A percentile compares a stretch with the other conserved stretches of the same genome.
phyloP scores from a whole-genome alignment of 495 filamentous ascomycete species.

The Opeltia flavorubescens region DNA sequence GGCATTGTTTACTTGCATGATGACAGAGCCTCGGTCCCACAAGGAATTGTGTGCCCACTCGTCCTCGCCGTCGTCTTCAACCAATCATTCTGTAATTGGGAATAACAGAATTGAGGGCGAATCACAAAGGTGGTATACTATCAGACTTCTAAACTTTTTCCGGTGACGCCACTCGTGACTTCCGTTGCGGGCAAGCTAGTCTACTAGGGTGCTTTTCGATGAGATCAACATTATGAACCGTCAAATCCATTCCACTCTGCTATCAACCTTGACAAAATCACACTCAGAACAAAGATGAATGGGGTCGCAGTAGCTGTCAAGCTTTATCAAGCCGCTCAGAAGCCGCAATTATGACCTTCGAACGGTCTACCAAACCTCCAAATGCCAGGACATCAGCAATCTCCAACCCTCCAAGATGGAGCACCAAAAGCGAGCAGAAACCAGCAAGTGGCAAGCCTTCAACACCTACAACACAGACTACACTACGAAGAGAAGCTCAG shows the following conservation, averaged over 20 bases:
- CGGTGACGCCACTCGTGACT: too few relatives aligned
- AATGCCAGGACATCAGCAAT: slow-evolving; percentile 2
- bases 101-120: too few relatives aligned
- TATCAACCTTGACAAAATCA: background rate
- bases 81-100: background rate
- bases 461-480: slow-evolving; percentile 20
- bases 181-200: too few relatives aligned
- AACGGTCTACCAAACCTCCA: background rate
- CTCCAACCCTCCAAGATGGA: slow-evolving; percentile 2
- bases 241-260: background rate
- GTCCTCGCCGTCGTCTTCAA: too few relatives aligned
- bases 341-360: background rate
- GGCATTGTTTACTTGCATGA: background rate
- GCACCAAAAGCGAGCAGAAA: background rate
- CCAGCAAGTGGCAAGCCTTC: slow-evolving; percentile 34
- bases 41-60: too few relatives aligned
- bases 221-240: background rate
- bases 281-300: background rate
- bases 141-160: too few relatives aligned
- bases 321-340: background rate
- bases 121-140: too few relatives aligned
- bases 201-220: too few relatives aligned
- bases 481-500: slow-evolving; percentile 22
- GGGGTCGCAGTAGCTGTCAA: background rate
- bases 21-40: background rate